Percentiles rank a stretch among this genome's conserved stretches.
Evolutionary conservation across 208 protist species (phyloP).

Genomic region (Acanthamoeba healyi): DNA sequence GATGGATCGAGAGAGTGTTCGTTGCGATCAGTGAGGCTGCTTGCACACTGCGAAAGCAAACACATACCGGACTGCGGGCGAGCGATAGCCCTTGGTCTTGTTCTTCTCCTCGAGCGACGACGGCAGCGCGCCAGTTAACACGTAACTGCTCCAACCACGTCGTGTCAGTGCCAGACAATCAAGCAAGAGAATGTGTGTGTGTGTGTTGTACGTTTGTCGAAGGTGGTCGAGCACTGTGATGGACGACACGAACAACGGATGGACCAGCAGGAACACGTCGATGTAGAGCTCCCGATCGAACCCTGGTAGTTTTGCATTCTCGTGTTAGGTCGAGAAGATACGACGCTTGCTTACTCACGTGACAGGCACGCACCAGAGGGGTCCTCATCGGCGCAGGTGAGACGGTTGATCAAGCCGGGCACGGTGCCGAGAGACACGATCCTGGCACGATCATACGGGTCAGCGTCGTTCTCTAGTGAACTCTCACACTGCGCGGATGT

Average conservation of each 20-base stretch:
- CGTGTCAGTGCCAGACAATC: background rate
- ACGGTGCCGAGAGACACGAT: background rate
- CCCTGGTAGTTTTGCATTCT: no score
- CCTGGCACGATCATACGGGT: background rate
- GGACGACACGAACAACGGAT: conserved; percentile 44
- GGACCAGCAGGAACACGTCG: conserved; percentile 54
- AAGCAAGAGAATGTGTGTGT: background rate
- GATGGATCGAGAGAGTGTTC: no score
- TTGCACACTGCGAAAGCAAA: background rate
- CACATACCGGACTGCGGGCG: background rate
- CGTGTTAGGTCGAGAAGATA: no score
- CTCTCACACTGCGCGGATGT: background rate
- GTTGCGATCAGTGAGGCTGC: background rate
- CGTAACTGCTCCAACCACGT: background rate
- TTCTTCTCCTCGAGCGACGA: conserved; percentile 5
- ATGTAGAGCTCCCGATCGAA: conserved; percentile 63
- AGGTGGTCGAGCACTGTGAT: conserved; percentile 30
- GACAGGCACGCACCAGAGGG: background rate
- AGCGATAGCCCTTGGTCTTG: conserved; percentile 27
- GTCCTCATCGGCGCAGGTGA: conserved; percentile 14
- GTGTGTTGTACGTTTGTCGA: background rate
- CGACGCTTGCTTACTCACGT: background rate
- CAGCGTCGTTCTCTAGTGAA: background rate
- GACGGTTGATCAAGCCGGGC: conserved; percentile 11
- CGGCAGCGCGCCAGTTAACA: background rate